A percentile compares a stretch with the other conserved stretches of the same genome.
phyloP scores from a whole-genome alignment of 2,329 filamentous ascomycete genomes.

The Didymella keratinophila region DNA sequence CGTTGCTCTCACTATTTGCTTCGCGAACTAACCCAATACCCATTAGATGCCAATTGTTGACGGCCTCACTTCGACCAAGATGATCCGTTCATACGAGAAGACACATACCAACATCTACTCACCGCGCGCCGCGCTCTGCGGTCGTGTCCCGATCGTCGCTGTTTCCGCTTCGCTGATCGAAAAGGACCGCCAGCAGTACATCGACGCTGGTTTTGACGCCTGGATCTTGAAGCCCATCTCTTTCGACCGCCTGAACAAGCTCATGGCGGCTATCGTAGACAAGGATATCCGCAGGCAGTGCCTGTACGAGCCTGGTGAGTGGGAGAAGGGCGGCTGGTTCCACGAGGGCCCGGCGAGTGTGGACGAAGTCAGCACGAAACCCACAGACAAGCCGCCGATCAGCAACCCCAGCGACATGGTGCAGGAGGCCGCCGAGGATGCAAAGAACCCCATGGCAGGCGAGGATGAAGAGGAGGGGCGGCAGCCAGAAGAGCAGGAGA shows the following conservation, averaged over 20 bases:
- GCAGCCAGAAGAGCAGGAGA: constrained; percentile 34
- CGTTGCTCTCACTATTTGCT: not conserved
- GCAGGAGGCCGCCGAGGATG: constrained; percentile 26
- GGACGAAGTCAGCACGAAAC: constrained; percentile 50
- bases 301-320: constrained; percentile 74
- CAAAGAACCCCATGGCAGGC: constrained; percentile 33
- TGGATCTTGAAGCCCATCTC: constrained; percentile 92
- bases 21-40: constrained; percentile 10
- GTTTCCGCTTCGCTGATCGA: constrained; percentile 85
- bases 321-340: constrained; percentile 92
- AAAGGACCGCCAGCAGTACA: constrained; percentile 71
- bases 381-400: constrained; percentile 30
- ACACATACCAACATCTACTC: constrained; percentile 64
- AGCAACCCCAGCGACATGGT: constrained; percentile 30
- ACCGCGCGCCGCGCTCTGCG: constrained; percentile 64
- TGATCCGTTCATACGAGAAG: constrained; percentile 78
- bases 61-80: constrained; percentile 80
- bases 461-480: constrained; percentile 25
- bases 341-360: constrained; percentile 50
- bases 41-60: constrained; percentile 89
- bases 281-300: constrained; percentile 65
- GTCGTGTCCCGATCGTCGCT: constrained; percentile 80
- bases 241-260: constrained; percentile 73
- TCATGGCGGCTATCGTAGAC: constrained; percentile 75
- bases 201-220: constrained; percentile 82